Base-by-base conservation (phyloP, 495 filamentous ascomycete species). In the Aspergillus sclerotiicarbonarius region DNA sequence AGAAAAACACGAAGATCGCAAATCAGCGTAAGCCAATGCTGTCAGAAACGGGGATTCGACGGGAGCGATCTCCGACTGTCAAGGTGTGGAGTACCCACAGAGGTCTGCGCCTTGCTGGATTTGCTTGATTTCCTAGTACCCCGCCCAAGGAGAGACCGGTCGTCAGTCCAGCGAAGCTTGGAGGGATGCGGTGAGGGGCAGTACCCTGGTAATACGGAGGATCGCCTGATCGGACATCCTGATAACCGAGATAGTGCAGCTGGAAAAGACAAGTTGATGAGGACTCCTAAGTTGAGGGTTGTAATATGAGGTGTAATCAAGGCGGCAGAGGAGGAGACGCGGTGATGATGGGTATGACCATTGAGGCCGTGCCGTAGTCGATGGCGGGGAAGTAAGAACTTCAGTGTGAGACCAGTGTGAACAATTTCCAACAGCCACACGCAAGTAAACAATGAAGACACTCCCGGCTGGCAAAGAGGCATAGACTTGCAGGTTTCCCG, bases 141-240 rank as follows among this genome's bases (percentile, higher is more conserved):
- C 53, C 56, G 31, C 59, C 52, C 44, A 31, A 58, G 31, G 37
- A 57, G 31, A 53, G 9, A 35, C 47, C 48, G 15, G 4, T 43
- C 50, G 60, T 64, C 58, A 64, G 58, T 58, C 47, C 6, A 58
- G 20, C 69, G 58, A 65, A 61, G 58, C 58, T 77, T 65, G 35
- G 32, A 9, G 45, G n/a, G 44, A 49, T 4, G 16, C 29, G 52
- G 19, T 57, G 46, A 54, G 32, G 9, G 69, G 76, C 29, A 19
- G 58, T 76, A 92, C 90, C 76, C 88, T 87, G 50, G 89, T 90
- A 72, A 93, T 90, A 55, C 91, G 89, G 49, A 95, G 86, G 65
- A 92, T 87, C 32, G 86, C 88, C 69, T 95, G 90, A 70, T 93
- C 88, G 58, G 89, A 83, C 89, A 92, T 92, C n/a, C 50, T 66